phyloP scores from a whole-genome alignment of 2,329 filamentous ascomycete species.

The Ophiostoma australiae region DNA sequence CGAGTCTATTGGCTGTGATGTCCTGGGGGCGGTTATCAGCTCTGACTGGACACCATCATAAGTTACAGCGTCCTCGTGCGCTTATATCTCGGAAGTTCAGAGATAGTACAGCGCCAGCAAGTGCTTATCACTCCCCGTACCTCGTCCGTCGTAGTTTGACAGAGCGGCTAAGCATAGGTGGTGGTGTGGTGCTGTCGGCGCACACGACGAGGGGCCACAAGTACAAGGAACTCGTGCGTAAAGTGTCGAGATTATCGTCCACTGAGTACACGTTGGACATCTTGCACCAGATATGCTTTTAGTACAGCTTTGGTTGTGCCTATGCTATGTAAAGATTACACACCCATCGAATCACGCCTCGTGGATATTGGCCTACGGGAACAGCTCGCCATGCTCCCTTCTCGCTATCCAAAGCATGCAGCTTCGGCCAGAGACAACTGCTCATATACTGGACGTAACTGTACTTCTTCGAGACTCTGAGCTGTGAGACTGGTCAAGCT shows the following conservation, averaged over 20 bases:
- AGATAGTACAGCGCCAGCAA: not conserved
- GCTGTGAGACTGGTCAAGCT: not conserved
- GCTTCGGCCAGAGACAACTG: not conserved
- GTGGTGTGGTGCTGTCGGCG: not conserved
- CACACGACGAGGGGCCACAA: not conserved
- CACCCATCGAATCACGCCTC: not conserved
- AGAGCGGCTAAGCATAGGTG: not conserved
- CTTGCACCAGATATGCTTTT: not conserved
- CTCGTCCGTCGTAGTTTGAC: not conserved
- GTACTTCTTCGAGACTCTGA: not conserved
- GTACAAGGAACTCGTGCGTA: conserved; percentile 4
- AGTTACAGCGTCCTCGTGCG: not conserved
- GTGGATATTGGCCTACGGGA: not conserved
- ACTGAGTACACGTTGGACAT: not conserved
- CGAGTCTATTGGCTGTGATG: not conserved
- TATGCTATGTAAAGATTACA: not conserved
- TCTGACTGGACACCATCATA: not conserved
- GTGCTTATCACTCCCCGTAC: not conserved
- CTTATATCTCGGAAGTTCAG: not conserved
- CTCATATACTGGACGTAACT: not conserved
- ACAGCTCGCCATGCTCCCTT: not conserved
- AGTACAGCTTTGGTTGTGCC: not conserved
- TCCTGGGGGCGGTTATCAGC: not conserved
- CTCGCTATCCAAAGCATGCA: not conserved
- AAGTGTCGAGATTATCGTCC: not conserved